phyloP scores from a whole-genome alignment of 371 early-diverging fungal species.

The Nematocida displodere region DNA sequence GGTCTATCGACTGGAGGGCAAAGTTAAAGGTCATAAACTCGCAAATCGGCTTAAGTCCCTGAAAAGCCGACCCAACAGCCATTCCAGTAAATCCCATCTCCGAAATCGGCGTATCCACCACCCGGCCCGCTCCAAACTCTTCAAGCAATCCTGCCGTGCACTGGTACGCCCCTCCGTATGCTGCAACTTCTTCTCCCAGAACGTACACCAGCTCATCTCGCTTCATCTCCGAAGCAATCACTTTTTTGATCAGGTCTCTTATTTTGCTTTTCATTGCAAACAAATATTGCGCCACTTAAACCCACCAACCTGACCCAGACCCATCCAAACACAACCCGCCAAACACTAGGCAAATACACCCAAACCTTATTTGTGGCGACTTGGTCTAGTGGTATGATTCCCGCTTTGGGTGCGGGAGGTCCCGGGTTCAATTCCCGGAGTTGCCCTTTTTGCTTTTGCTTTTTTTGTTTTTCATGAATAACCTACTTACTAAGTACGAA shows the following conservation, averaged over 20 bases:
- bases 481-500: neutral
- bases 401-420: slow-evolving; percentile 68
- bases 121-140: slow-evolving; percentile 88
- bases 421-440: slow-evolving; percentile 68
- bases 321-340: neutral
- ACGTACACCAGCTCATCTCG: slow-evolving; percentile 81
- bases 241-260: slow-evolving; percentile 86
- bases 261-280: slow-evolving; percentile 17
- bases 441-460: slow-evolving; percentile 58
- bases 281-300: neutral
- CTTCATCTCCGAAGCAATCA: slow-evolving; percentile 90
- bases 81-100: slow-evolving; percentile 97
- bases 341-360: neutral
- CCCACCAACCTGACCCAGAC: neutral
- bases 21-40: slow-evolving; percentile 99
- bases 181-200: slow-evolving; percentile 92
- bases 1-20: slow-evolving; percentile 98
- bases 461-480: neutral
- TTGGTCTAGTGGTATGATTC: slow-evolving; percentile 67
- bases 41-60: slow-evolving; percentile 90
- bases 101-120: slow-evolving; percentile 96
- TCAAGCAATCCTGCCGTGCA: slow-evolving; percentile 89
- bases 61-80: slow-evolving; percentile 87
- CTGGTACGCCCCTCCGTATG: slow-evolving; percentile 97
- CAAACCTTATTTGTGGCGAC: slow-evolving; percentile 49